Evolutionary conservation across 768 basidiomycete species (phyloP).

Genomic region (Naganishia antarctica): DNA sequence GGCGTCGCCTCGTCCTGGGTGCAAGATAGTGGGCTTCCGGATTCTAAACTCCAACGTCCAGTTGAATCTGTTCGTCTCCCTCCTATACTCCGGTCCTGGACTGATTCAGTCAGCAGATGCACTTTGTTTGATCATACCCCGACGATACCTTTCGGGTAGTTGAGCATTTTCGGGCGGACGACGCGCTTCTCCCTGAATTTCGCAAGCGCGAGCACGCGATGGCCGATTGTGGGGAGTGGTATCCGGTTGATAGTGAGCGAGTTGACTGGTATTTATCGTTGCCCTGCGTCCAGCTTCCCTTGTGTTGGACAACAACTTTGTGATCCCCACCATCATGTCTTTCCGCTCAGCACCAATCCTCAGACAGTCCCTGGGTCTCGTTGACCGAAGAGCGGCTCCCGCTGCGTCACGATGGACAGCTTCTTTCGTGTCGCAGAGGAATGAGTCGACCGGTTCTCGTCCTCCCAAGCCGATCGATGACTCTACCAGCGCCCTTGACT

Average conservation of each 20-base stretch:
- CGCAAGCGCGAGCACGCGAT: neutral
- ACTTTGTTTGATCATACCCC: too few species aligned
- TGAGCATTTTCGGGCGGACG: neutral
- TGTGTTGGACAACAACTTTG: neutral
- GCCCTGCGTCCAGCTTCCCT: neutral
- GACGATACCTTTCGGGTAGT: neutral
- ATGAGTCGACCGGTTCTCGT: slow-evolving; percentile 17
- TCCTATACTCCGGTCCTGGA: too few species aligned
- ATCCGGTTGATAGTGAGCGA: neutral
- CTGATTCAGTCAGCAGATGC: too few species aligned
- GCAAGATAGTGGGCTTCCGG: too few species aligned
- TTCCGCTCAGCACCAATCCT: slow-evolving; percentile 6
- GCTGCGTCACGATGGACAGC: neutral
- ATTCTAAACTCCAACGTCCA: too few species aligned
- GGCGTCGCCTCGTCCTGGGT: too few species aligned
- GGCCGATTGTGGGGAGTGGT: neutral
- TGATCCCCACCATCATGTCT: neutral
- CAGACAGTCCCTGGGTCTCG: slow-evolving; percentile 13
- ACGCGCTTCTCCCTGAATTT: neutral
- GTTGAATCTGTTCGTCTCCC: too few species aligned
- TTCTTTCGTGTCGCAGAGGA: neutral
- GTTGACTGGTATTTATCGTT: slow-evolving; percentile 6
- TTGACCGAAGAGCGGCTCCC: slow-evolving; percentile 9
- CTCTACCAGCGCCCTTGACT: slow-evolving; percentile 90
- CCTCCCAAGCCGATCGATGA: slow-evolving; percentile 66